A percentile compares a stretch with the other conserved stretches of the same genome.
Evolutionary conservation across 139 green algal genomes (phyloP).

Genomic region (Deuterostichococcus epilithicus): DNA sequence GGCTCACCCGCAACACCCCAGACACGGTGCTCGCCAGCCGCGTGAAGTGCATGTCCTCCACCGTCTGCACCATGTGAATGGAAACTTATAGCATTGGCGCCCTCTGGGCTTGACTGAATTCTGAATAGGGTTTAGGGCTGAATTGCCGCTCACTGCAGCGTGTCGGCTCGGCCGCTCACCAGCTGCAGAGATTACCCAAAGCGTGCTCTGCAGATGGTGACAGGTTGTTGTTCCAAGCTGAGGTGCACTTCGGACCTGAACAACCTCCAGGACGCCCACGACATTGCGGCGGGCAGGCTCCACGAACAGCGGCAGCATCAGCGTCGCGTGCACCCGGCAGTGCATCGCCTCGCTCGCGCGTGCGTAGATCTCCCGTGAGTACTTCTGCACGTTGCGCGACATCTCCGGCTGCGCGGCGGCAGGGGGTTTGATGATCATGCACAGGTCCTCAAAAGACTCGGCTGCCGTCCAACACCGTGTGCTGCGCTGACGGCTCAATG

Average conservation of each 20-base stretch:
- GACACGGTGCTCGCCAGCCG: slow-evolving; percentile 24
- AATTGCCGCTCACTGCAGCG: too few relatives aligned
- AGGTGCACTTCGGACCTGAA: slow-evolving; percentile 1
- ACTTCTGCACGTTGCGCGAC: slow-evolving; percentile 52
- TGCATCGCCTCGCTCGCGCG: slow-evolving; percentile 42
- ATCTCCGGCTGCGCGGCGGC: slow-evolving; percentile 49
- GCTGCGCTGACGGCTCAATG: too few relatives aligned
- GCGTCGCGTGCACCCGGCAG: slow-evolving; percentile 44
- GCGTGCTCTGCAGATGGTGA: neutral
- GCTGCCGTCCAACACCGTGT: too few relatives aligned
- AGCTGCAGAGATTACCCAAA: too few relatives aligned
- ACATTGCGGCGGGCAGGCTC: neutral
- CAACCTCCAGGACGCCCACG: slow-evolving; percentile 41
- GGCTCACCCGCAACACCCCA: slow-evolving; percentile 16
- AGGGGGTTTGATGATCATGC: too few relatives aligned
- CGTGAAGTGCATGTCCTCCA: slow-evolving; percentile 45
- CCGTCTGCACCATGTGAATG: slow-evolving; percentile 17
- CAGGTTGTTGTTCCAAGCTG: neutral
- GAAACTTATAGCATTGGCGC: too few relatives aligned
- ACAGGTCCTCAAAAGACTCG: too few relatives aligned
- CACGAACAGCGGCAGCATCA: slow-evolving; percentile 46
- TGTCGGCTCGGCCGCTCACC: too few relatives aligned
- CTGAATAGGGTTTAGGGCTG: too few relatives aligned
- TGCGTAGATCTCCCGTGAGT: slow-evolving; percentile 39
- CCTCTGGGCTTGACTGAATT: too few relatives aligned